These are phyloP conservation scores for Lactarius sp. DNA, from an alignment of 768 basidiomycete genomes.

Conservation along the genomic window DNA sequence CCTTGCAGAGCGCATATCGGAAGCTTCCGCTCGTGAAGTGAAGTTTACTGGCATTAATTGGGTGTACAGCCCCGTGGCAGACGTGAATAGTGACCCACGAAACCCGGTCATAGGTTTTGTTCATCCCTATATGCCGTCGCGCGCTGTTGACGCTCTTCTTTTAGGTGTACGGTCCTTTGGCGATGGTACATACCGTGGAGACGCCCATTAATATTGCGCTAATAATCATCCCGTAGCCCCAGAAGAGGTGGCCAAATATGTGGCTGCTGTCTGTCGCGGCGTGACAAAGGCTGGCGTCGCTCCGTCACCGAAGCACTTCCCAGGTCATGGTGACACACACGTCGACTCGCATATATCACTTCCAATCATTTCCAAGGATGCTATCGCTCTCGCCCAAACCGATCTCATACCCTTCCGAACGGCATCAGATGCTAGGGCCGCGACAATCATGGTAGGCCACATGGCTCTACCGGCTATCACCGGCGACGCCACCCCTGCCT, in stretches of 20 bases:
- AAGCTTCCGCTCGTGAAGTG: conserved; percentile 53
- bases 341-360: conserved; percentile 66
- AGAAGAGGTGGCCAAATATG: conserved; percentile 44
- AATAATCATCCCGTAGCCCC: conserved; percentile 42
- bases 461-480: conserved; percentile 61
- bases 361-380: conserved; percentile 52
- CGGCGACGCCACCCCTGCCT: conserved; percentile 51
- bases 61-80: conserved; percentile 64
- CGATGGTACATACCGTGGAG: conserved; percentile 41
- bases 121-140: neutral
- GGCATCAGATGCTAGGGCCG: conserved; percentile 39
- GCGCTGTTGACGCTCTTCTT: neutral
- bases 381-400: conserved; percentile 37
- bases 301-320: conserved; percentile 65
- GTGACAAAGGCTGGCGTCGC: conserved; percentile 48
- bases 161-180: conserved; percentile 67
- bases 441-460: conserved; percentile 69
- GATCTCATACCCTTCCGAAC: conserved; percentile 56
- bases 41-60: conserved; percentile 63
- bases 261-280: conserved; percentile 44
- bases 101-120: conserved; percentile 67
- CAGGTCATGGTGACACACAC: conserved; percentile 69
- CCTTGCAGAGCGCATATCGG: conserved; percentile 43
- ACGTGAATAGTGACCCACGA: conserved; percentile 62
- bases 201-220: neutral